Percentiles rank a stretch among this genome's conserved stretches.
Conservation (phyloP, 106 monocot species). For the Dioscorea zingiberensis region DNA sequence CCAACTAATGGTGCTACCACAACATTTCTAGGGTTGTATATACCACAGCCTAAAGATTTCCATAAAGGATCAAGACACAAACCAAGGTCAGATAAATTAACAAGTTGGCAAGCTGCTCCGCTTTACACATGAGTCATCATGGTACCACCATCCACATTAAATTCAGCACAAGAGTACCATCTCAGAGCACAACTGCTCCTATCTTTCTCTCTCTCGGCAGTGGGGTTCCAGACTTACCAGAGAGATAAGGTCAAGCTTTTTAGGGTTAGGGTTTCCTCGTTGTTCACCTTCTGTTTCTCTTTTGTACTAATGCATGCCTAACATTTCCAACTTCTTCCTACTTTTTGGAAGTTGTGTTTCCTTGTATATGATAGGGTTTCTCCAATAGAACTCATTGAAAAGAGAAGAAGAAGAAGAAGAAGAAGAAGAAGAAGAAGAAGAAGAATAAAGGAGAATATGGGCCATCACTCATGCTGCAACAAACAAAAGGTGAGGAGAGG, state of each 20-base stretch:
- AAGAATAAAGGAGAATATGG: conserved; percentile 25
- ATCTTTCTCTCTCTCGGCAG: neutral
- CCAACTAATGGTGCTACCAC: too few relatives aligned
- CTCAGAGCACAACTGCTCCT: conserved; percentile 9
- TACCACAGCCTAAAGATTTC: too few relatives aligned
- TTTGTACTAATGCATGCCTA: neutral
- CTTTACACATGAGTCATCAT: neutral
- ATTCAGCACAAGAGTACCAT: conserved; percentile 15
- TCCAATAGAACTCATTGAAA: too few relatives aligned
- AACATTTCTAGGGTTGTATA: too few relatives aligned
- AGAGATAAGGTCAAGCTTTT: neutral
- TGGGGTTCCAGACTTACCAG: neutral
- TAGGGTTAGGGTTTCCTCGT: neutral
- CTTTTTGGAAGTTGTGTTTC: neutral
- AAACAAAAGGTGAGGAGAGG: conserved; percentile 79
- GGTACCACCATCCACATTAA: conserved; percentile 14
- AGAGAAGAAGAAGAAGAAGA: neutral
- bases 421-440: conserved; percentile 3
- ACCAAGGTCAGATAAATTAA: too few relatives aligned
- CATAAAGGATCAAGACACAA: too few relatives aligned
- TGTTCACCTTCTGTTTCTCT: neutral
- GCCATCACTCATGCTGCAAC: conserved; percentile 80
- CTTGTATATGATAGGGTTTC: neutral
- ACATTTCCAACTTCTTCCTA: conserved; percentile 1
- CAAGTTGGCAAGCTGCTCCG: neutral